These are phyloP conservation scores for Chimonanthus salicifolius DNA, from an alignment of 164 flowering plant species.

Conservation along the genomic window DNA sequence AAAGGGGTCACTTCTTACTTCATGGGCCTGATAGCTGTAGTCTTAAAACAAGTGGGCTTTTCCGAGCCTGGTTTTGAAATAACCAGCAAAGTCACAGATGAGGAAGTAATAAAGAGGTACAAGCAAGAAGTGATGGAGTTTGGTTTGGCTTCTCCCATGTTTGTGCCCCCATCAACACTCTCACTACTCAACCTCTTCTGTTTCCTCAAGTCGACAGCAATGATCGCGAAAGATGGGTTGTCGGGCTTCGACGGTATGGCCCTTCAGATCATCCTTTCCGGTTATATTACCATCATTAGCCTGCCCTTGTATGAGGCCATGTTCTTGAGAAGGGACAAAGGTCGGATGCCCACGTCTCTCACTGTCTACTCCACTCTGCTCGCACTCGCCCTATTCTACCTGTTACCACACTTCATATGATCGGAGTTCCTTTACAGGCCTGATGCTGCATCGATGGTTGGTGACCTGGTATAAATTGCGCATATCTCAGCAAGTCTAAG, in stretches of 20 bases:
- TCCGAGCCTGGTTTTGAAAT: conserved; percentile 36
- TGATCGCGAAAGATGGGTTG: neutral
- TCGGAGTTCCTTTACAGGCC: too few species aligned
- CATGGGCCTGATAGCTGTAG: conserved; percentile 30
- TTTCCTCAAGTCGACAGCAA: conserved; percentile 7
- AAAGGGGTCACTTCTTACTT: conserved; percentile 36
- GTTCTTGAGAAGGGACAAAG: conserved; percentile 28
- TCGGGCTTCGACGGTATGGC: conserved; percentile 11
- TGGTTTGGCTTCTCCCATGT: conserved; percentile 35
- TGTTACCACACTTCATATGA: conserved; percentile 17
- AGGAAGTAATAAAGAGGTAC: conserved; percentile 36
- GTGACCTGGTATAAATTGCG: too few species aligned
- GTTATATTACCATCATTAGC: conserved; percentile 18
- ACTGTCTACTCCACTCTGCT: conserved; percentile 13
- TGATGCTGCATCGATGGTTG: too few species aligned
- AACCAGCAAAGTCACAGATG: conserved; percentile 35
- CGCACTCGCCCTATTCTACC: conserved; percentile 5
- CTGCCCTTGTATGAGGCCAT: conserved; percentile 25
- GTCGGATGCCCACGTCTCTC: conserved; percentile 22
- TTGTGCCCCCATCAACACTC: conserved; percentile 28
- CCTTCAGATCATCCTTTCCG: conserved; percentile 21
- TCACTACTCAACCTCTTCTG: conserved; percentile 28
- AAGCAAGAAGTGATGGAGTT: conserved; percentile 44
- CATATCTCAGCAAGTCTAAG: too few species aligned
- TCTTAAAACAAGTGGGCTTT: conserved; percentile 26